Base-by-base conservation (phyloP, 768 basidiomycete genomes). In the Steccherinum ochraceum region DNA sequence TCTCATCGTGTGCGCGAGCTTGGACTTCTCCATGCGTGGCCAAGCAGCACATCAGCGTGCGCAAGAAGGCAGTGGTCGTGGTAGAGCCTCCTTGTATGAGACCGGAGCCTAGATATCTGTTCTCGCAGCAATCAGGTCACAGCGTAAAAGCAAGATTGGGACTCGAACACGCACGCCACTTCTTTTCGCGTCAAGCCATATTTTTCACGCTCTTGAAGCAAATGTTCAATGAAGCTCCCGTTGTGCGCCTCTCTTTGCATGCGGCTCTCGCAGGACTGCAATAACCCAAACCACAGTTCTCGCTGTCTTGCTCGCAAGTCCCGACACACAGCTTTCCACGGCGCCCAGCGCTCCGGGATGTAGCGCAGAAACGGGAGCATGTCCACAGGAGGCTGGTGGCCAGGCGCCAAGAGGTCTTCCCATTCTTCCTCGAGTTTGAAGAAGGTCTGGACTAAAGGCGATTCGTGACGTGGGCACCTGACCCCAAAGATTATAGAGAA, bases 51-150 rank as follows among this genome's bases (percentile, higher is more conserved):
- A 66, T 40, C 35, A 66, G 59, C 19, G 48, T 52, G 30, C 52
- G 54, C 10, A 56, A 41, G n/a, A 48, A 40, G 18, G 52, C 30
- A 5, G 54, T 41, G 11, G 52, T 64, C 3, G 69, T 69, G 48
- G 68, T 64, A 0, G 66, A 61, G 7, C 65, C 66, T 5, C 59
- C 65, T 52, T 69, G 67, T 12, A 71, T n/a, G n/a, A n/a, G n/a
- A n/a, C n/a, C n/a, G n/a, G n/a, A n/a, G n/a, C n/a, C n/a, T n/a
- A n/a, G n/a, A n/a, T n/a, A n/a, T n/a, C n/a, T n/a, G n/a, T n/a
- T n/a, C n/a, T n/a, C n/a, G n/a, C 30, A 35, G 30, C 30, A 35
- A 35, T 7, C 7, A 35, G 7, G 16, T 7, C 30, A 35, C 30
- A 35, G 7, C 16, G 30, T 35, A 7, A 35, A 35, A 16, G 7